These are phyloP conservation scores for Colletotrichum sp. DNA, from an alignment of 2,329 filamentous ascomycete genomes.

Conservation along the genomic window DNA sequence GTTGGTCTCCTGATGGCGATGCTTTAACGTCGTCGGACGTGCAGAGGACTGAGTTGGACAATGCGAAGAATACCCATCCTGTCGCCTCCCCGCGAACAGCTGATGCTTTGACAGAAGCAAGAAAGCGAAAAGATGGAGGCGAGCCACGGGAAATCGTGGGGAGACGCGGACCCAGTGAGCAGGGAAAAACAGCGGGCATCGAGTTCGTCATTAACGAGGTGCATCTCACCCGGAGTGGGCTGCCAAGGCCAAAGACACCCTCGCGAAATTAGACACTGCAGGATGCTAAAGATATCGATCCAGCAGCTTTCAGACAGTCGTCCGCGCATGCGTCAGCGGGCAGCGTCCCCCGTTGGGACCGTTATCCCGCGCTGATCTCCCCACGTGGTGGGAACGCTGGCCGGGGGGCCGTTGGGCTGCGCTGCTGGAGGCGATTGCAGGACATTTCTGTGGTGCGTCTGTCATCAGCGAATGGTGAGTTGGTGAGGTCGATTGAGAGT, in stretches of 20 bases:
- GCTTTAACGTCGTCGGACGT: neutral
- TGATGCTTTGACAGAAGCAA: neutral
- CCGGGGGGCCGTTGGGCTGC: neutral
- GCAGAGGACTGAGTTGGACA: neutral
- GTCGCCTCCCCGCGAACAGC: neutral
- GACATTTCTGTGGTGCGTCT: neutral
- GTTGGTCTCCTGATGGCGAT: neutral
- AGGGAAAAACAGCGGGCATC: conserved; percentile 5
- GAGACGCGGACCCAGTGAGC: neutral
- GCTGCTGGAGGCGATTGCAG: neutral
- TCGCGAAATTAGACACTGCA: conserved; percentile 15
- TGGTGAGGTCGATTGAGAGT: neutral
- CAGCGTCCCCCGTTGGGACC: neutral
- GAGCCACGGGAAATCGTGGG: neutral
- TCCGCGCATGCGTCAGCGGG: neutral
- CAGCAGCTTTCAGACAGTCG: neutral
- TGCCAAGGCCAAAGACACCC: conserved; percentile 5
- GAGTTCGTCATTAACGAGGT: conserved; percentile 12
- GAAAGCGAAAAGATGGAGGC: neutral
- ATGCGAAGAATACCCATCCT: neutral
- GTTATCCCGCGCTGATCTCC: conserved; percentile 5
- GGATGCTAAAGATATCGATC: conserved; percentile 13
- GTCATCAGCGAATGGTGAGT: neutral
- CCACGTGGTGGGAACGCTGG: conserved; percentile 2
- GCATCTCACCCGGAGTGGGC: conserved; percentile 5